Evolutionary conservation across 495 filamentous ascomycete genomes (phyloP).

Genomic region (Neurospora sp.): DNA sequence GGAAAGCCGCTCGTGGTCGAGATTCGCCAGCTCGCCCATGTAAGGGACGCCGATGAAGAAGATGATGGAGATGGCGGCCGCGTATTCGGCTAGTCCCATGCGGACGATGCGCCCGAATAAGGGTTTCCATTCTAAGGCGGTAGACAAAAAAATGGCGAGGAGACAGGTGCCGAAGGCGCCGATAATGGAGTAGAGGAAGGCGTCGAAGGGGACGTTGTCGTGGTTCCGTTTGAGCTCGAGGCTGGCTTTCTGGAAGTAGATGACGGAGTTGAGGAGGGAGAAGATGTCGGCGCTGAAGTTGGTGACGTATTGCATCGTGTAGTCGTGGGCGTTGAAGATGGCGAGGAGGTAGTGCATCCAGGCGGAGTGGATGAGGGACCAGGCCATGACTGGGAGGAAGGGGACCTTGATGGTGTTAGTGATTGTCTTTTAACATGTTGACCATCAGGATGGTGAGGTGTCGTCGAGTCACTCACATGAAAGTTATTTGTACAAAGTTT

Average conservation of each 20-base stretch:
- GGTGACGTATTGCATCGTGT: constrained; percentile 70
- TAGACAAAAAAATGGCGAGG: constrained; percentile 54
- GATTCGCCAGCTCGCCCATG: constrained; percentile 48
- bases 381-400: constrained; percentile 65
- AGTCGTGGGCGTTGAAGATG: constrained; percentile 64
- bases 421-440: background rate
- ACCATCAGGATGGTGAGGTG: background rate
- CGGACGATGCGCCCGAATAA: constrained; percentile 58
- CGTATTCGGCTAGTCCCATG: constrained; percentile 57
- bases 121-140: constrained; percentile 53
- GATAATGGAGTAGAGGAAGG: constrained; percentile 61
- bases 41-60: constrained; percentile 58
- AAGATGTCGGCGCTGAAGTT: constrained; percentile 64
- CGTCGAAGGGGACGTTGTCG: constrained; percentile 48
- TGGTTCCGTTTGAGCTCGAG: constrained; percentile 59
- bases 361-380: constrained; percentile 58
- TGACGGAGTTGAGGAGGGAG: constrained; percentile 59
- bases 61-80: constrained; percentile 62
- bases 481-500: constrained; percentile 47
- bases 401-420: constrained; percentile 35
- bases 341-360: constrained; percentile 65
- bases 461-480: constrained; percentile 28
- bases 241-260: constrained; percentile 67
- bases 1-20: constrained; percentile 53
- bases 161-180: constrained; percentile 61